A percentile compares a stretch with the other conserved stretches of the same genome.
These are phyloP conservation scores for Yamadazyma scolyti DNA, from an alignment of 805 yeast species.

Conservation along the genomic window DNA sequence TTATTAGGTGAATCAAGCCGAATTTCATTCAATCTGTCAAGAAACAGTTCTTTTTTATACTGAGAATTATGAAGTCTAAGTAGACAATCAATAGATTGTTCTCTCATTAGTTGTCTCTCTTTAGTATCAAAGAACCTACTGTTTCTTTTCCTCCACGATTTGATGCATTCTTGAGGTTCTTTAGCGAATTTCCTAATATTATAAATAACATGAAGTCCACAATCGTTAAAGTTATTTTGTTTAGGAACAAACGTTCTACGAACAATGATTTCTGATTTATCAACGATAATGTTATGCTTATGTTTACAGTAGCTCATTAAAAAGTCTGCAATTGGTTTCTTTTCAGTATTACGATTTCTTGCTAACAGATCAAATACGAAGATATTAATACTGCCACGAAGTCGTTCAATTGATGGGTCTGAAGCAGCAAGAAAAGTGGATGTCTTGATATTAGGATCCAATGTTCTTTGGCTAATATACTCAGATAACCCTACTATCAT, in stretches of 20 bases:
- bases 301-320: conserved; percentile 69
- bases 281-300: conserved; percentile 47
- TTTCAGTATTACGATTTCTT: conserved; percentile 51
- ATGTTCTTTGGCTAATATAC: conserved; percentile 19
- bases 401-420: background rate
- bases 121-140: conserved; percentile 19
- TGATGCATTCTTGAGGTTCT: conserved; percentile 45
- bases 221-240: conserved; percentile 87
- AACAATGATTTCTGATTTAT: conserved; percentile 44
- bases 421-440: no score
- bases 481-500: conserved; percentile 56
- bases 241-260: conserved; percentile 62
- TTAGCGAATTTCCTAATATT: conserved; percentile 59
- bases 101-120: conserved; percentile 27
- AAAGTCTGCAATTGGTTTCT: conserved; percentile 53
- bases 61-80: conserved; percentile 19
- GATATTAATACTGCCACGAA: conserved; percentile 33
- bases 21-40: conserved; percentile 5
- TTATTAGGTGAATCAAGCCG: background rate
- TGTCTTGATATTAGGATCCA: no score
- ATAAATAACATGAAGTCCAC: conserved; percentile 88
- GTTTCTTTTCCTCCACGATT: conserved; percentile 38
- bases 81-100: conserved; percentile 19
- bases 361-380: conserved; percentile 75
- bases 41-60: no score